Conservation (phyloP, 176 grass and related monocot species). For the Oryza meridionalis region DNA sequence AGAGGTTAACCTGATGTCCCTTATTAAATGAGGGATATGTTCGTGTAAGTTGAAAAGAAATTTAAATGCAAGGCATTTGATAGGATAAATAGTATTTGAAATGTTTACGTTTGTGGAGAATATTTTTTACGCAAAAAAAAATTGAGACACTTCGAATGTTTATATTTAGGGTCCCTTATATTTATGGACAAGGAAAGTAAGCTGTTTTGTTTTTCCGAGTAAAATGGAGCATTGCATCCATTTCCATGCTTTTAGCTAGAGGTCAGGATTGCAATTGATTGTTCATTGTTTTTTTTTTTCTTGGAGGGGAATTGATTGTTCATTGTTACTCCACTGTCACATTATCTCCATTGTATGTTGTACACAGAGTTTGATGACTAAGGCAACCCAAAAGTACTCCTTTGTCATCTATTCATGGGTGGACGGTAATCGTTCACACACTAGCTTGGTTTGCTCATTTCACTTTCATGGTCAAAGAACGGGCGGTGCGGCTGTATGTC, state of each 20-base stretch:
- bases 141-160: no score
- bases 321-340: background rate
- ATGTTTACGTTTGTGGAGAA: no score
- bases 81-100: no score
- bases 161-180: no score
- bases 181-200: no score
- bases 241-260: background rate
- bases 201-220: no score
- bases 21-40: no score
- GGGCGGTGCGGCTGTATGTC: background rate
- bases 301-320: background rate
- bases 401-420: constrained; percentile 31
- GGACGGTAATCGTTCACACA: constrained; percentile 36
- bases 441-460: background rate
- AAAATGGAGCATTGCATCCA: background rate
- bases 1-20: no score
- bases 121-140: no score
- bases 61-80: no score
- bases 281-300: background rate
- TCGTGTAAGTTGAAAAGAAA: no score
- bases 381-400: constrained; percentile 9
- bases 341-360: background rate
- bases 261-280: background rate
- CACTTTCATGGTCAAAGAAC: background rate
- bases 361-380: background rate